Percentiles rank a stretch among this genome's conserved stretches.
Evolutionary conservation across 208 protist genomes (phyloP).

Genomic region (Kentomonas sorsogonicus): DNA sequence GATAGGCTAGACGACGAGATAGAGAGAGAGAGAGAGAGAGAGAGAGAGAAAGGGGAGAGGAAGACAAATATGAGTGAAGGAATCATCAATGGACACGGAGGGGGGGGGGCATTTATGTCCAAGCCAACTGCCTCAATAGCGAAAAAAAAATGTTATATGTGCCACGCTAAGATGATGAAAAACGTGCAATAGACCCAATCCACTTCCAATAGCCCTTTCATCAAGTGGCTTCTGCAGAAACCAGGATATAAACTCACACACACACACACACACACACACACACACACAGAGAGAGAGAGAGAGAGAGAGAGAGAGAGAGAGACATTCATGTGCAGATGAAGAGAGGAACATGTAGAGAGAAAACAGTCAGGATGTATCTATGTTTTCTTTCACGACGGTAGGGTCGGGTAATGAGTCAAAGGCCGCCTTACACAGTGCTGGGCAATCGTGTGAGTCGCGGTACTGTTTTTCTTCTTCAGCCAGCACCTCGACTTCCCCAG

Average conservation of each 20-base stretch:
- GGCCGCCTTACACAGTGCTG: too few species aligned
- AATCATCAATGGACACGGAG: background rate
- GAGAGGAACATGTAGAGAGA: background rate
- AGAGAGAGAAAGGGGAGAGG: background rate
- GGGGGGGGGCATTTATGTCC: too few species aligned
- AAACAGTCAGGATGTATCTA: background rate
- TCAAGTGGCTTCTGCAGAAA: too few species aligned
- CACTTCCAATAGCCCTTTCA: too few species aligned
- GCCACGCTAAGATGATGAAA: background rate
- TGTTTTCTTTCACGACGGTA: too few species aligned
- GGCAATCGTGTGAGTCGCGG: too few species aligned
- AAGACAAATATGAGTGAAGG: background rate
- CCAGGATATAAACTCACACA: too few species aligned
- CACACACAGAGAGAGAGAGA: background rate
- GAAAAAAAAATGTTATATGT: background rate
- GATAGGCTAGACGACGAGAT: too few species aligned
- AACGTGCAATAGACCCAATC: background rate
- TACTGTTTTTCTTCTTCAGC: constrained; percentile 29
- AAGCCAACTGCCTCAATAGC: background rate
- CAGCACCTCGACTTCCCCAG: constrained; percentile 40
- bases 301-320: background rate
- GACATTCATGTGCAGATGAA: background rate
- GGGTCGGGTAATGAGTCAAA: too few species aligned
- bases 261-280: background rate
- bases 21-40: background rate